Percentiles rank a stretch among this genome's conserved stretches.
Conservation (phyloP, 2,329 filamentous ascomycete genomes). For the Alternaria postmessia region DNA sequence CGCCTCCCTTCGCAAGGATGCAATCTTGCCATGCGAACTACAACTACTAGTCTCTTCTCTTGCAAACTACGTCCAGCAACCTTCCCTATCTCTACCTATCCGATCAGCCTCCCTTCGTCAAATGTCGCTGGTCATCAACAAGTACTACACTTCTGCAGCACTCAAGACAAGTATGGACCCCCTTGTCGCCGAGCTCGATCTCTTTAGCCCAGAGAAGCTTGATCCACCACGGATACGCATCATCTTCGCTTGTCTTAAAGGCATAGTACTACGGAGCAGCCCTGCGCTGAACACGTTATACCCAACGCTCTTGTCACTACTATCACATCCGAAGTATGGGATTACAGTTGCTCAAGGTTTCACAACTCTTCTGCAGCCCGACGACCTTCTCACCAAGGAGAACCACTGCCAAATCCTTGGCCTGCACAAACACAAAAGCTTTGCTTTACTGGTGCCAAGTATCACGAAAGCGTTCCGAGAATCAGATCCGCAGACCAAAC, state of each 20-base stretch:
- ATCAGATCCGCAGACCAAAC: slow-evolving; percentile 58
- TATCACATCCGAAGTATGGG: slow-evolving; percentile 60
- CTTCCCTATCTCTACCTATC: slow-evolving; percentile 36
- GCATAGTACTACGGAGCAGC: slow-evolving; percentile 65
- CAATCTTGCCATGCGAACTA: slow-evolving; percentile 42
- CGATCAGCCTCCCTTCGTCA: slow-evolving; percentile 52
- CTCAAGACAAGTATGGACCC: slow-evolving; percentile 53
- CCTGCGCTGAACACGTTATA: slow-evolving; percentile 54
- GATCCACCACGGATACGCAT: slow-evolving; percentile 59
- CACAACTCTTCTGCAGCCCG: slow-evolving; percentile 65
- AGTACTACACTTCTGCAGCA: slow-evolving; percentile 54
- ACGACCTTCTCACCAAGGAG: slow-evolving; percentile 66
- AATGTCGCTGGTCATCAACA: slow-evolving; percentile 58
- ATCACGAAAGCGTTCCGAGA: slow-evolving; percentile 63
- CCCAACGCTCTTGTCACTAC: slow-evolving; percentile 58
- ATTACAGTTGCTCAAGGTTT: slow-evolving; percentile 65
- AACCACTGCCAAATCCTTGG: slow-evolving; percentile 70
- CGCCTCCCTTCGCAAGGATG: slow-evolving; percentile 57
- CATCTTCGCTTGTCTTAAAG: slow-evolving; percentile 69
- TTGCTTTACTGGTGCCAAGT: slow-evolving; percentile 65
- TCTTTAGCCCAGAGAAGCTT: slow-evolving; percentile 43
- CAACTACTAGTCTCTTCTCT: slow-evolving; percentile 49
- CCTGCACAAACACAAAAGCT: slow-evolving; percentile 70
- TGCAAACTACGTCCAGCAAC: slow-evolving; percentile 44
- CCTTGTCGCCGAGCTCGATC: slow-evolving; percentile 45